A percentile compares a stretch with the other conserved stretches of the same genome.
Evolutionary conservation across 2,329 filamentous ascomycete species (phyloP).

Genomic region (Arthroderma sp.): DNA sequence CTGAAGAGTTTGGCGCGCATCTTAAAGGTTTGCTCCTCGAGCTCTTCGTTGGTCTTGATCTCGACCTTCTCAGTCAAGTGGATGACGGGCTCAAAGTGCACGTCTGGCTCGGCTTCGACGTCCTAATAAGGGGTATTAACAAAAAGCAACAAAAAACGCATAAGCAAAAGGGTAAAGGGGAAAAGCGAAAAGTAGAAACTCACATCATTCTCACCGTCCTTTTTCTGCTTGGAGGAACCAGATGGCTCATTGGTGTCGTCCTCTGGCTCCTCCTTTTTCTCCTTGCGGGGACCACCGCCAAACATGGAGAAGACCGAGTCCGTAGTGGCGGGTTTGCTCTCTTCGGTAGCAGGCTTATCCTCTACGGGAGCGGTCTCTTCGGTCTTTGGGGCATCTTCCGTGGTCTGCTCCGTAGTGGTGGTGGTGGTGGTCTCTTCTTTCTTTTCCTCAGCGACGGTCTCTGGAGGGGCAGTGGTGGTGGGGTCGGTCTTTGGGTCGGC

Average conservation of each 20-base stretch:
- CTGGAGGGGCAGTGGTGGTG: slow-evolving; percentile 29
- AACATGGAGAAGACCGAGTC: slow-evolving; percentile 92
- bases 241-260: slow-evolving; percentile 69
- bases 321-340: slow-evolving; percentile 27
- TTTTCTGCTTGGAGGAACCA: slow-evolving; percentile 73
- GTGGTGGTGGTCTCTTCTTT: slow-evolving; percentile 21
- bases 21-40: slow-evolving; percentile 96
- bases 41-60: slow-evolving; percentile 95
- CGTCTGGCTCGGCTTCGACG: slow-evolving; percentile 75
- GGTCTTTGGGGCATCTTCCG: slow-evolving; percentile 21
- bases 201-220: slow-evolving; percentile 46
- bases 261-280: slow-evolving; percentile 62
- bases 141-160: background rate
- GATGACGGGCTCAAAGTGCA: slow-evolving; percentile 95
- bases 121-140: slow-evolving; percentile 37
- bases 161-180: background rate
- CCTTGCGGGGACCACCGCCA: slow-evolving; percentile 91
- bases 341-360: slow-evolving; percentile 3
- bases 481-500: slow-evolving; percentile 35
- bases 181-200: background rate
- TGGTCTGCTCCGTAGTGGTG: slow-evolving; percentile 23
- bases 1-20: slow-evolving; percentile 99
- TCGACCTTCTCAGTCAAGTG: slow-evolving; percentile 95
- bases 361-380: slow-evolving; percentile 25
- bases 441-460: slow-evolving; percentile 21